These are phyloP conservation scores for Fusarium nisikadoi DNA, from an alignment of 2,329 filamentous ascomycete genomes.

Conservation along the genomic window DNA sequence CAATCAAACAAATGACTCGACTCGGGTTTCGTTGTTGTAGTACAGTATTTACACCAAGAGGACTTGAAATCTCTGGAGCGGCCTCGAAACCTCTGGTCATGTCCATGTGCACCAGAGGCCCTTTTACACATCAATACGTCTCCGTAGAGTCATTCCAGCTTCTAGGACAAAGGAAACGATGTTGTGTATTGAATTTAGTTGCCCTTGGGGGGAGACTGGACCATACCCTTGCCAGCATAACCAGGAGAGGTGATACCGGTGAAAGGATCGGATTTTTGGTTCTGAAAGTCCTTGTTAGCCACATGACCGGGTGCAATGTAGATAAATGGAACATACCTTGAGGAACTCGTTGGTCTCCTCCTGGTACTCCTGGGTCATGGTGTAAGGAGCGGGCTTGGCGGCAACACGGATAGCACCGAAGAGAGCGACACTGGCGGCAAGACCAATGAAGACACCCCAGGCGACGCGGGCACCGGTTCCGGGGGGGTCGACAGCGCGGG, in stretches of 20 bases:
- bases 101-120: conserved; percentile 43
- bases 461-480: conserved; percentile 86
- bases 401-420: conserved; percentile 79
- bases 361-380: conserved; percentile 98
- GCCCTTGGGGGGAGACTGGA: conserved; percentile 74
- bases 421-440: conserved; percentile 73
- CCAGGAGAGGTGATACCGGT: conserved; percentile 83
- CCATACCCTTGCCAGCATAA: conserved; percentile 80
- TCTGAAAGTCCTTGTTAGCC: conserved; percentile 59
- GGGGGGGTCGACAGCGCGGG: conserved; percentile 83
- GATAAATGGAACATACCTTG: conserved; percentile 67
- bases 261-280: conserved; percentile 86
- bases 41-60: conserved; percentile 57
- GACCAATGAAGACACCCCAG: conserved; percentile 75
- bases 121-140: conserved; percentile 50
- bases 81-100: conserved; percentile 46
- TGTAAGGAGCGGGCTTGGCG: conserved; percentile 78
- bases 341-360: conserved; percentile 94
- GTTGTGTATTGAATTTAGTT: conserved; percentile 52
- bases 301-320: background rate
- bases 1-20: conserved; percentile 48
- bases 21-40: conserved; percentile 53
- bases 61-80: conserved; percentile 45
- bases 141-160: conserved; percentile 46
- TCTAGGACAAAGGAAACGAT: conserved; percentile 51